Conservation (phyloP, 345 rosid genomes). For the Turritis glabra region DNA sequence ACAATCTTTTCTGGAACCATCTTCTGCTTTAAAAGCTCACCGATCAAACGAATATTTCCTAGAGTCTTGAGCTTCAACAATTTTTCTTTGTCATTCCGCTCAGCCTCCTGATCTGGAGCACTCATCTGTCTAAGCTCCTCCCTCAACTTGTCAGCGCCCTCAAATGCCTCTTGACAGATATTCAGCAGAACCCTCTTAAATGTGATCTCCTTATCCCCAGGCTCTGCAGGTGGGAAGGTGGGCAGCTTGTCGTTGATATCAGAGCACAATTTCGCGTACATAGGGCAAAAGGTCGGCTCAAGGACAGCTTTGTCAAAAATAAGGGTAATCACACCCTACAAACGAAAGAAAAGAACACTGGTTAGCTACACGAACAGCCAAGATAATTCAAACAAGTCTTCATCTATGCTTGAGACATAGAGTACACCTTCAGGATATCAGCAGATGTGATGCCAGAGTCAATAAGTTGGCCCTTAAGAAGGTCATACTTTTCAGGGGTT, state of each 20-base stretch:
- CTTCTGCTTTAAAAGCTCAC: constrained; percentile 88
- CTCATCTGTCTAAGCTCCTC: constrained; percentile 74
- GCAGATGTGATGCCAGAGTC: constrained; percentile 92
- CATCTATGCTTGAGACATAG: not conserved
- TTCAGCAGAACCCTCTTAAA: constrained; percentile 78
- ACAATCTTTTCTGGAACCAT: constrained; percentile 83
- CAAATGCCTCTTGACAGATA: constrained; percentile 89
- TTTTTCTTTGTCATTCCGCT: constrained; percentile 74
- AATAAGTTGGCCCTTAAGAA: constrained; percentile 89
- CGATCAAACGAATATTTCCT: constrained; percentile 85
- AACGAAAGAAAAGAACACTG: constrained; percentile 1
- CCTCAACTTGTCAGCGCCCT: constrained; percentile 70
- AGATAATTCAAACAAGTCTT: not conserved
- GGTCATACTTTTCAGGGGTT: constrained; percentile 94
- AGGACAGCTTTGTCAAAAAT: constrained; percentile 86
- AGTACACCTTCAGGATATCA: constrained; percentile 71
- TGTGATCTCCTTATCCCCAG: constrained; percentile 72
- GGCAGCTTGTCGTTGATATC: constrained; percentile 78
- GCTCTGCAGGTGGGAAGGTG: constrained; percentile 69
- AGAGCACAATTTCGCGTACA: constrained; percentile 67
- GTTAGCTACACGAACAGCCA: constrained; percentile 5
- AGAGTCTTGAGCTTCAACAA: constrained; percentile 70
- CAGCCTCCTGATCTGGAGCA: constrained; percentile 69
- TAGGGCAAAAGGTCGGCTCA: constrained; percentile 60
- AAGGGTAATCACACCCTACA: constrained; percentile 70